phyloP scores from a whole-genome alignment of 2,329 filamentous ascomycete species.

The Penicillium sp. region DNA sequence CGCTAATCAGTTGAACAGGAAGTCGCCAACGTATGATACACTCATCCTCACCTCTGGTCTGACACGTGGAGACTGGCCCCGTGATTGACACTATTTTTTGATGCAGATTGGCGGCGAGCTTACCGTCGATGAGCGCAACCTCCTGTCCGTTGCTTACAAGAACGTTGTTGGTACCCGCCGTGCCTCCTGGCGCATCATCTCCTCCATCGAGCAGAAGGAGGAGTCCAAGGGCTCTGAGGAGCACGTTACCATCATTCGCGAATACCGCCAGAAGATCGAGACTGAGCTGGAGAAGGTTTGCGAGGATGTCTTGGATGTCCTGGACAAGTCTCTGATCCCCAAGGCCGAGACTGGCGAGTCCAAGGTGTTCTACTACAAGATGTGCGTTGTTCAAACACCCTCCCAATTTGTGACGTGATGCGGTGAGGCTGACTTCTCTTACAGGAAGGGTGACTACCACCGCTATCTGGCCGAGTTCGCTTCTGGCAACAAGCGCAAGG shows the following conservation, averaged over 20 bases:
- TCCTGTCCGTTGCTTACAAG: conserved; percentile 99
- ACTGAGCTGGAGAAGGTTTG: conserved; percentile 95
- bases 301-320: conserved; percentile 94
- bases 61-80: conserved; percentile 4
- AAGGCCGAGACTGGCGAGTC: conserved; percentile 96
- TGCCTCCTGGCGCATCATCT: conserved; percentile 99
- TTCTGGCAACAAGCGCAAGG: conserved; percentile 91
- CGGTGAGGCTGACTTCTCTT: conserved; percentile 74
- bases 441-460: conserved; percentile 99
- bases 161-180: conserved; percentile 98
- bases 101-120: conserved; percentile 65
- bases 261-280: conserved; percentile 99
- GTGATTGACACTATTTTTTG: conserved; percentile 20
- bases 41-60: conserved; percentile 15
- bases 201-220: conserved; percentile 99
- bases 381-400: conserved; percentile 57
- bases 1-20: conserved; percentile 58
- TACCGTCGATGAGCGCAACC: conserved; percentile 76
- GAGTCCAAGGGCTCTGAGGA: conserved; percentile 97
- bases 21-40: conserved; percentile 78
- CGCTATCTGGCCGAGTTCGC: conserved; percentile 98
- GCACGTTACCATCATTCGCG: conserved; percentile 90
- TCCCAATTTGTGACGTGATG: conserved; percentile 52
- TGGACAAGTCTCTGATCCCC: conserved; percentile 91
- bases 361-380: conserved; percentile 99